phyloP scores from a whole-genome alignment of 306 rosid genomes.

The Gillenia trifoliata region DNA sequence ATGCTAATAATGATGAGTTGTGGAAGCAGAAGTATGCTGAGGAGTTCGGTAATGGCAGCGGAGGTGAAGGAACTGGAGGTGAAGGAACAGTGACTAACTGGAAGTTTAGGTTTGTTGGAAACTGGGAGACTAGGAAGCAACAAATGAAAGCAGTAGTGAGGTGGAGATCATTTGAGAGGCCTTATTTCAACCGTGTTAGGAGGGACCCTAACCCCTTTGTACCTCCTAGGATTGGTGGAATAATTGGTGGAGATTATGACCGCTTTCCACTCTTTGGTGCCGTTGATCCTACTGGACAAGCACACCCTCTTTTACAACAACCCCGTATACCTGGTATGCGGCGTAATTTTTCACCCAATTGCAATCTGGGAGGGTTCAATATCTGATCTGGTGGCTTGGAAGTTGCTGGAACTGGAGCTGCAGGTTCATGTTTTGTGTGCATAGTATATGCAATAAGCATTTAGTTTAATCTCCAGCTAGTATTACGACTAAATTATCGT shows the following conservation, averaged over 20 bases:
- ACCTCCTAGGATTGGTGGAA: constrained; percentile 20
- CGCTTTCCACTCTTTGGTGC: constrained; percentile 19
- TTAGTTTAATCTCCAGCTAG: neutral
- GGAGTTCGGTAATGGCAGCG: constrained; percentile 26
- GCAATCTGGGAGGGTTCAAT: constrained; percentile 22
- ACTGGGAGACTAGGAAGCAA: constrained; percentile 30
- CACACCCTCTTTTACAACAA: neutral
- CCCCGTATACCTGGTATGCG: neutral
- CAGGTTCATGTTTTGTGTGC: constrained; percentile 8
- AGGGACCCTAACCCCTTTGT: constrained; percentile 8
- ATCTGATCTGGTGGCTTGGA: constrained; percentile 3
- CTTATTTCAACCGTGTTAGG: neutral
- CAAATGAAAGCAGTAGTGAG: neutral
- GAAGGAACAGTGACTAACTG: constrained; percentile 4
- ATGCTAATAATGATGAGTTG: constrained; percentile 6
- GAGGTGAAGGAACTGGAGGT: neutral
- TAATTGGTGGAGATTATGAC: constrained; percentile 44
- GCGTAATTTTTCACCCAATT: constrained; percentile 20
- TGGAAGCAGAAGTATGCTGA: constrained; percentile 15
- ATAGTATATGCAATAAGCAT: neutral
- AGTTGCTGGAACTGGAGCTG: neutral
- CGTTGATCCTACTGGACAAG: constrained; percentile 20
- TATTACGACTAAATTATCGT: neutral
- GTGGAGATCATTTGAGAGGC: neutral
- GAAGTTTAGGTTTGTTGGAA: constrained; percentile 32